A percentile compares a stretch with the other conserved stretches of the same genome.
phyloP scores from a whole-genome alignment of 495 filamentous ascomycete species.

The Gamarada debralockiae region DNA sequence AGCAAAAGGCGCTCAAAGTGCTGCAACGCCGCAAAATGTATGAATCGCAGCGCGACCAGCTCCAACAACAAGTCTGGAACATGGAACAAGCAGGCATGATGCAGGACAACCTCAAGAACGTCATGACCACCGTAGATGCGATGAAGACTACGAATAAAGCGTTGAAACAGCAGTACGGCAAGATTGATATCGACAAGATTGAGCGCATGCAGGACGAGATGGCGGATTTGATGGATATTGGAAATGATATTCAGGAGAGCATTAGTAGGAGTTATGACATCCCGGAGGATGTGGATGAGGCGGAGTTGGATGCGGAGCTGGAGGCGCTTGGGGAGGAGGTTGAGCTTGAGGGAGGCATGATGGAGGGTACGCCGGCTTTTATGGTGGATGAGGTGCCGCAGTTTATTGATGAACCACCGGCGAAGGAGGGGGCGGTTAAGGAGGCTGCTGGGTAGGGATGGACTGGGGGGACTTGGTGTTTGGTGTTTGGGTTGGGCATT shows the following conservation, averaged over 20 bases:
- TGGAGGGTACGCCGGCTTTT: constrained; percentile 72
- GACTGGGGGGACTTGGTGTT: neutral
- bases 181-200: constrained; percentile 95
- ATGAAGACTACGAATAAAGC: constrained; percentile 96
- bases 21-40: constrained; percentile 96
- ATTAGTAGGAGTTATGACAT: constrained; percentile 92
- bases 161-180: constrained; percentile 91
- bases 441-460: constrained; percentile 59
- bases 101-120: constrained; percentile 98
- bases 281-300: constrained; percentile 97
- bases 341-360: constrained; percentile 62
- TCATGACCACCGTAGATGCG: constrained; percentile 96
- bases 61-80: constrained; percentile 95
- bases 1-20: constrained; percentile 92
- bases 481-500: neutral
- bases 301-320: constrained; percentile 92
- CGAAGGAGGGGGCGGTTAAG: constrained; percentile 66
- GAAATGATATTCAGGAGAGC: constrained; percentile 97
- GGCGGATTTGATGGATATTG: constrained; percentile 95
- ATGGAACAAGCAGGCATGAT: constrained; percentile 99
- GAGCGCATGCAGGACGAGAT: constrained; percentile 98
- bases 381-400: constrained; percentile 85
- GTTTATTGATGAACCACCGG: constrained; percentile 82
- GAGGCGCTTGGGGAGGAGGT: constrained; percentile 91
- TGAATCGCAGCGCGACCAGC: constrained; percentile 90